Evolutionary conservation across 352 stramenopile species (phyloP).

Genomic region (Phytophthora hybrid): DNA sequence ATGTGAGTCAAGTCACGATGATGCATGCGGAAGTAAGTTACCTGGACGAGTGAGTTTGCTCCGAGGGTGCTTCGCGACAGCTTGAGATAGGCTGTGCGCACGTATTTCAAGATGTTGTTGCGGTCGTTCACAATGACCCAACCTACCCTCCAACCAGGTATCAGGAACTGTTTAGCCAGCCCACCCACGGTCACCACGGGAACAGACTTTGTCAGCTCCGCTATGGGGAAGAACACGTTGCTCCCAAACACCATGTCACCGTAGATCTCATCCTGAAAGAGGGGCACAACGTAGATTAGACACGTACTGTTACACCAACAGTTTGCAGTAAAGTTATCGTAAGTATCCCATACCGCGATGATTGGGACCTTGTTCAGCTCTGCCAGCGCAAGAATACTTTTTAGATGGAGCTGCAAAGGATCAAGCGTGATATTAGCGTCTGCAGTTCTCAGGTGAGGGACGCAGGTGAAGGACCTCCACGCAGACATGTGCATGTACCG

Average conservation of each 20-base stretch:
- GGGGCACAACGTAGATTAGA: background rate
- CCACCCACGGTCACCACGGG: slow-evolving; percentile 84
- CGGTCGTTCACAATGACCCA: slow-evolving; percentile 96
- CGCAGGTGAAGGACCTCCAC: background rate
- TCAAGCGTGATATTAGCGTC: background rate
- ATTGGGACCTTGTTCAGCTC: slow-evolving; percentile 92
- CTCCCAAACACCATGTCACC: slow-evolving; percentile 83
- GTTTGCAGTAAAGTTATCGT: background rate
- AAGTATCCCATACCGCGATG: slow-evolving; percentile 88
- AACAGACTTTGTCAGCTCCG: slow-evolving; percentile 78
- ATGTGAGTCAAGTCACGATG: background rate
- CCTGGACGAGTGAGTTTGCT: slow-evolving; percentile 90
- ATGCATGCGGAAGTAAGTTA: slow-evolving; percentile 9
- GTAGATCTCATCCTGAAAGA: slow-evolving; percentile 80
- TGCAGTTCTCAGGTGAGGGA: background rate
- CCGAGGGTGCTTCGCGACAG: slow-evolving; percentile 94
- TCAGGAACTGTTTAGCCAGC: slow-evolving; percentile 97
- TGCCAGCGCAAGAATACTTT: slow-evolving; percentile 78
- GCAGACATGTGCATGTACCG: background rate
- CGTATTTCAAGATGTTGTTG: slow-evolving; percentile 73
- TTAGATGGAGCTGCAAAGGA: slow-evolving; percentile 53
- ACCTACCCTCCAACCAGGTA: slow-evolving; percentile 96
- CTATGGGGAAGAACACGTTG: slow-evolving; percentile 87
- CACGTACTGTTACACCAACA: background rate
- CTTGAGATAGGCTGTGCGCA: slow-evolving; percentile 91